Percentiles rank a stretch among this genome's conserved stretches.
These are phyloP conservation scores for Blastobotrys persicus DNA, from an alignment of 1,139 yeast species.

Conservation along the genomic window DNA sequence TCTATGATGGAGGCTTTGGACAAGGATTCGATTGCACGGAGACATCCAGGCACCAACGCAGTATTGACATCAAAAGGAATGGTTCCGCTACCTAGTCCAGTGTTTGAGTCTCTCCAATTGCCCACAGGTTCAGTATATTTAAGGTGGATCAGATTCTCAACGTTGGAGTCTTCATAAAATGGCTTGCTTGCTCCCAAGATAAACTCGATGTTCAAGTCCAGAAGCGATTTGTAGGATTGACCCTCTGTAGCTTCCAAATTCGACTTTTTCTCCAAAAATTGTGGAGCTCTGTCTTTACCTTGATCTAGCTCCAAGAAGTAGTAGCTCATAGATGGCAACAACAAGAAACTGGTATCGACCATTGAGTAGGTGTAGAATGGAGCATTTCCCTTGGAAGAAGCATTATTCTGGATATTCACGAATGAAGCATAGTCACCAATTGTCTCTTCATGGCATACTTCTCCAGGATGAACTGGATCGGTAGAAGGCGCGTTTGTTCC, in stretches of 20 bases:
- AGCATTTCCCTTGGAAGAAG: constrained; percentile 9
- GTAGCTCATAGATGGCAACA: constrained; percentile 13
- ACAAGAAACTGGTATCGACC: constrained; percentile 14
- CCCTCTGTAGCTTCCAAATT: constrained; percentile 10
- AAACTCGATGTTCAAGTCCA: constrained; percentile 13
- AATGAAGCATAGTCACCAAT: constrained; percentile 20
- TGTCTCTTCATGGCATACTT: constrained; percentile 20
- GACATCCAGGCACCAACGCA: constrained; percentile 17
- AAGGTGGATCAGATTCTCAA: constrained; percentile 15
- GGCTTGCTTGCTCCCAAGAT: constrained; percentile 13
- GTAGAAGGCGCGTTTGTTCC: constrained; percentile 18
- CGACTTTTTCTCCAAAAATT: constrained; percentile 11
- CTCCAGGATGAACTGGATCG: constrained; percentile 16
- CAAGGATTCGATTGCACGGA: constrained; percentile 15
- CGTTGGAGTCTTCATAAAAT: constrained; percentile 15
- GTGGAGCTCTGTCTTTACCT: constrained; percentile 11
- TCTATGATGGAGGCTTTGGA: constrained; percentile 15
- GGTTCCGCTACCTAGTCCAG: constrained; percentile 16
- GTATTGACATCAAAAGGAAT: constrained; percentile 19
- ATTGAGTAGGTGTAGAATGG: constrained; percentile 10
- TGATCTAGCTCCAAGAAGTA: constrained; percentile 14
- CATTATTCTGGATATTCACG: constrained; percentile 12
- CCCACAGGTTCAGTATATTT: constrained; percentile 17
- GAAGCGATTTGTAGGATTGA: constrained; percentile 8
- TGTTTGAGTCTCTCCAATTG: constrained; percentile 19